phyloP scores from a whole-genome alignment of 2,329 filamentous ascomycete genomes.

The Ascomycota sp. region DNA sequence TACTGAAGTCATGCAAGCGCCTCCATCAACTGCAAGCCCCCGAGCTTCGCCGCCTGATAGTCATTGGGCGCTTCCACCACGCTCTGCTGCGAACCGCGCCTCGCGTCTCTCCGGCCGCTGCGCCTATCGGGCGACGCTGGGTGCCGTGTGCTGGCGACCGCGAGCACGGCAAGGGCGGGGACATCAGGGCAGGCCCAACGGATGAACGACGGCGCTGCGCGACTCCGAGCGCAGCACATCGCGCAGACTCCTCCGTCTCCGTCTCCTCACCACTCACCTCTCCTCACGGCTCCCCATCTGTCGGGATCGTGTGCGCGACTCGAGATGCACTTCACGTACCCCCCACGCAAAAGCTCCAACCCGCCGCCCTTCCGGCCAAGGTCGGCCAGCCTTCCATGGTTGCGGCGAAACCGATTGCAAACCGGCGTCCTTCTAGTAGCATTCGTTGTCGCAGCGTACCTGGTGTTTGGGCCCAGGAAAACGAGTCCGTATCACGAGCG shows the following conservation, averaged over 20 bases:
- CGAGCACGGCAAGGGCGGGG: background rate
- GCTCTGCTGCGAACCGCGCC: too few species aligned
- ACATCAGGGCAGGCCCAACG: background rate
- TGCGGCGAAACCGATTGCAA: conserved; percentile 43
- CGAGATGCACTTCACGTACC: conserved; percentile 77
- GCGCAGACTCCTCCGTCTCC: background rate
- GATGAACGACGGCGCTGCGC: background rate
- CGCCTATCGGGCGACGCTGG: too few species aligned
- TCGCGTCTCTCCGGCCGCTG: too few species aligned
- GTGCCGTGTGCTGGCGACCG: background rate
- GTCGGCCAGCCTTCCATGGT: conserved; percentile 28
- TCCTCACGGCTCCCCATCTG: too few species aligned
- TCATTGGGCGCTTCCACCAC: too few species aligned
- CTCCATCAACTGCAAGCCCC: too few species aligned
- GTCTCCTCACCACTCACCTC: too few species aligned
- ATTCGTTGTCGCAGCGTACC: conserved; percentile 37
- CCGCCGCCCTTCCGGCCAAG: conserved; percentile 49
- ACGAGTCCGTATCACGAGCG: conserved; percentile 13
- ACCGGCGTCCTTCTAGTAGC: conserved; percentile 33
- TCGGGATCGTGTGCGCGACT: conserved; percentile 1
- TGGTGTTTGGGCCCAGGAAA: conserved; percentile 24
- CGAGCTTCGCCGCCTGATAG: too few species aligned
- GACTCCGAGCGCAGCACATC: conserved; percentile 1
- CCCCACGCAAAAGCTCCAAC: conserved; percentile 64
- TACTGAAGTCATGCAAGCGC: too few species aligned